Evolutionary conservation across 1,284 basidiomycete genomes (phyloP).

Genomic region (Fistulina hepatica): DNA sequence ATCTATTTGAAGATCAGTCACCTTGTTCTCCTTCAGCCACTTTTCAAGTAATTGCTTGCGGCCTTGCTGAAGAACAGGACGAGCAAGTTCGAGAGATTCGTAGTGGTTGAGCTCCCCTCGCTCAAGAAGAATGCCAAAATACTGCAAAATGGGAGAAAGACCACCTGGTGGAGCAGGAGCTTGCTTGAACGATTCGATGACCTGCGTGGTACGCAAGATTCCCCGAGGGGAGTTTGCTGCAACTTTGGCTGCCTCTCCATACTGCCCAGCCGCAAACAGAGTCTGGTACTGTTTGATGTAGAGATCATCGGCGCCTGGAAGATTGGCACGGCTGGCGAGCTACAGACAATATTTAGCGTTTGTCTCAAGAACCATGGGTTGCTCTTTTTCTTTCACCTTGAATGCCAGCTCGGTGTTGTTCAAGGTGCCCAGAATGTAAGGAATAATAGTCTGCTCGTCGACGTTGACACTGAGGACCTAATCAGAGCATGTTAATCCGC

Average conservation of each 20-base stretch:
- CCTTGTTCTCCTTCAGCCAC: slow-evolving; percentile 99
- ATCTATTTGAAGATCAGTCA: slow-evolving; percentile 16
- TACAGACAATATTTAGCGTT: too few species aligned
- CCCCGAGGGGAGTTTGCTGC: slow-evolving; percentile 98
- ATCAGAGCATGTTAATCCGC: too few species aligned
- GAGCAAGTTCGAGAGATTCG: slow-evolving; percentile 93
- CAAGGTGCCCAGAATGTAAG: slow-evolving; percentile 87
- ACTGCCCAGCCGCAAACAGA: slow-evolving; percentile 86
- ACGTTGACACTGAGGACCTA: slow-evolving; percentile 95
- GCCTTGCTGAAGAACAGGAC: slow-evolving; percentile 93
- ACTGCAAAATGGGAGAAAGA: slow-evolving; percentile 94
- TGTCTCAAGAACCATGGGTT: too few species aligned
- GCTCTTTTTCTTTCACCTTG: too few species aligned
- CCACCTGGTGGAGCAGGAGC: slow-evolving; percentile 87
- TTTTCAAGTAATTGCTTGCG: slow-evolving; percentile 97
- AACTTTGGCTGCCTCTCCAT: slow-evolving; percentile 94
- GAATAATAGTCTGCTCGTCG: slow-evolving; percentile 93
- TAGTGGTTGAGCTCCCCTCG: slow-evolving; percentile 96
- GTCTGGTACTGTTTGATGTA: slow-evolving; percentile 95
- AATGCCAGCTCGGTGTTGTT: slow-evolving; percentile 98
- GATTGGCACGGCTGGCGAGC: slow-evolving; percentile 92
- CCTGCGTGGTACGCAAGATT: slow-evolving; percentile 89
- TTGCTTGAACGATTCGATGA: slow-evolving; percentile 97
- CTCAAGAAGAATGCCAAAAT: slow-evolving; percentile 96
- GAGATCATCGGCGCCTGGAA: slow-evolving; percentile 96